Conservation (phyloP, 2,329 filamentous ascomycete genomes). For the Xylaria sp. region DNA sequence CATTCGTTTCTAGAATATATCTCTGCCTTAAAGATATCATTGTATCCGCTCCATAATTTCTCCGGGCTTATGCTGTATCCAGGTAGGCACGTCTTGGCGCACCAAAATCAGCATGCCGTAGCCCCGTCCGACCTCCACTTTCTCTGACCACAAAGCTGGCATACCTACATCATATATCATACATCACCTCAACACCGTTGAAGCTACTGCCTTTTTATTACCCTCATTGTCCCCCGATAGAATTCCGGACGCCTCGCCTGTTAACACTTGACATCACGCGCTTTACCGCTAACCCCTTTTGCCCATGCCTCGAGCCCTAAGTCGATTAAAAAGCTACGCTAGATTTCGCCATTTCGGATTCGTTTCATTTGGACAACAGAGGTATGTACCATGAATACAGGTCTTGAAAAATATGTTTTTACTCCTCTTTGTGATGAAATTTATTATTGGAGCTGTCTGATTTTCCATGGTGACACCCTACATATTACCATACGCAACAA, state of each 20-base stretch:
- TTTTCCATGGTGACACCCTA: slow-evolving; percentile 65
- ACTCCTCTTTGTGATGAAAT: slow-evolving; percentile 48
- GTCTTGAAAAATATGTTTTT: background rate
- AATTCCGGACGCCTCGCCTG: background rate
- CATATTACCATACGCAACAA: slow-evolving; percentile 63
- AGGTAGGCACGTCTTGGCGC: background rate
- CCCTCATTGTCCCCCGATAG: background rate
- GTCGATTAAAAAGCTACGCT: background rate
- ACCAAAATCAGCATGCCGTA: slow-evolving; percentile 8
- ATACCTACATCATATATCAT: too few species aligned
- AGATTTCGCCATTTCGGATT: background rate
- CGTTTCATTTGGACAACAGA: slow-evolving; percentile 5
- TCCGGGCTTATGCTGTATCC: background rate
- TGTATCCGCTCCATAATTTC: background rate
- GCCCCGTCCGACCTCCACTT: too few species aligned
- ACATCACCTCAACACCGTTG: slow-evolving; percentile 9
- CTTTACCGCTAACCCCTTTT: background rate
- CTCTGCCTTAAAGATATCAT: too few species aligned
- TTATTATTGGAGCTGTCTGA: slow-evolving; percentile 82
- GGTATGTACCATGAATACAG: slow-evolving; percentile 5
- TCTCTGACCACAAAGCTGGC: too few species aligned
- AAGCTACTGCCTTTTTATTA: background rate
- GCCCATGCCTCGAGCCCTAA: background rate
- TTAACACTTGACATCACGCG: slow-evolving; percentile 12
- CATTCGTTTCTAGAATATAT: background rate